Evolutionary conservation across 78 protist genomes (phyloP), one percentile per base, ranked within the genome.

Genomic region (Cavenderia fasciculata): DNA sequence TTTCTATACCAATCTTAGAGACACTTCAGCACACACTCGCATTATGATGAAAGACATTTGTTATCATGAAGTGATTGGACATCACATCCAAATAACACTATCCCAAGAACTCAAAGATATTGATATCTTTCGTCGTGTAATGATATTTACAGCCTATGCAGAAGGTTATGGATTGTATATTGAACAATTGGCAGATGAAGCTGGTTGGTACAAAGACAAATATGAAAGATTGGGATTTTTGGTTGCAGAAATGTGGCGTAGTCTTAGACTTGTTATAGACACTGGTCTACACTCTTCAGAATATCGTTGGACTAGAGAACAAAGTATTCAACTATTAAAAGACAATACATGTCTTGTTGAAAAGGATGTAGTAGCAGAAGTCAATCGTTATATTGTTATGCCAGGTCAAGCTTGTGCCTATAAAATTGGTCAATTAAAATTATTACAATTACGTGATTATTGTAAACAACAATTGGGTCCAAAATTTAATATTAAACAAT

Each of bases 321-420:
- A 87, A 74, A 52, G 86, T 0, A 77, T 87, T 49, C 63, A 73
- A 18, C 74, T 54, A 25, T 29, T 87, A 23, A 10, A 44, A 36
- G 92, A 72, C 34, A 74, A 87, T 21, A 38, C 77, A 7, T 54
- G 25, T 11, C 18, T 59, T 0, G 36, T 14, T 1, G 59, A 59
- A 12, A n/a, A 59, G 12, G 87, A 75, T 40, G 54, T 65, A 27
- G 18, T 69, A n/a, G 34, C 76, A n/a, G 85, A 87, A 47, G 71
- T 87, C 6, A 86, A 70, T n/a, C 74, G 93, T 23, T 87, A 87
- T 46, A 65, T 62, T 23, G 93, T 87, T 11, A 46, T 74, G 10
- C 93, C 93, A 2, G 93, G 93, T 19, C 93, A 87, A 57, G 93
- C 93, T 0, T 43, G 57, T 5, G 7, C 86, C 0, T 87, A 87